phyloP scores from a whole-genome alignment of 495 filamentous ascomycete genomes.

The Hamigera avellanea region DNA sequence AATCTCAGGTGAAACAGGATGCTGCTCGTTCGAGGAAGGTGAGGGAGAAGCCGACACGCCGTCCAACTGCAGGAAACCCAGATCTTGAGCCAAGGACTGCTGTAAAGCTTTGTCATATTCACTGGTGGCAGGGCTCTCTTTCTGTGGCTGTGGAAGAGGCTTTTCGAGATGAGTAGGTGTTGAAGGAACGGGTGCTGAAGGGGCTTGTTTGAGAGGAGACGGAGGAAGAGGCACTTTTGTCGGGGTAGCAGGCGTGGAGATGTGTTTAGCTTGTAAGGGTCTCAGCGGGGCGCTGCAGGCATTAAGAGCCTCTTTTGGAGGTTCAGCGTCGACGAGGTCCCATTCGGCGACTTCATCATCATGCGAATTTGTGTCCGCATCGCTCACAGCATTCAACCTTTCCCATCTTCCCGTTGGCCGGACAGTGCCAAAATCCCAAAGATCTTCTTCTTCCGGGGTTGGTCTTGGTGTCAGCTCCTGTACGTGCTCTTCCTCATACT shows the following conservation, averaged over 20 bases:
- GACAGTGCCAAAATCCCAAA: slow-evolving; percentile 96
- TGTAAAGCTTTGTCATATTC: slow-evolving; percentile 51
- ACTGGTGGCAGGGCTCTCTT: slow-evolving; percentile 27
- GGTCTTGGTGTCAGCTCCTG: slow-evolving; percentile 29
- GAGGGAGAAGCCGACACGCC: slow-evolving; percentile 8
- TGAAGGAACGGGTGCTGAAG: slow-evolving; percentile 25
- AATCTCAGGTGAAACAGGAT: slow-evolving; percentile 21
- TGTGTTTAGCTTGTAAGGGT: slow-evolving; percentile 3
- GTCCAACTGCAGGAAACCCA: slow-evolving; percentile 36
- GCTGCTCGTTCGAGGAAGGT: slow-evolving; percentile 7
- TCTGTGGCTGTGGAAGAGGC: slow-evolving; percentile 16
- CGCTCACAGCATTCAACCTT: slow-evolving; percentile 58
- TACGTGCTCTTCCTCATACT: slow-evolving; percentile 49
- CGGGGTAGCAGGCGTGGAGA: slow-evolving; percentile 22
- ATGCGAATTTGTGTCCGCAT: slow-evolving; percentile 58
- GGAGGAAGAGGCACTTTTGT: slow-evolving; percentile 51
- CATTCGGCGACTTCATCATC: slow-evolving; percentile 29
- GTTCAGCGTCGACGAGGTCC: slow-evolving; percentile 32
- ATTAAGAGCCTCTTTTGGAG: slow-evolving; percentile 1
- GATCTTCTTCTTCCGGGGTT: slow-evolving; percentile 51
- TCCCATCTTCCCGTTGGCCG: slow-evolving; percentile 49
- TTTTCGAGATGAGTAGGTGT: slow-evolving; percentile 34
- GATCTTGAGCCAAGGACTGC: slow-evolving; percentile 47
- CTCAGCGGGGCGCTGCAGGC: background rate
- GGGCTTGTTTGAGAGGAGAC: slow-evolving; percentile 22